phyloP scores from a whole-genome alignment of 345 rosid species.

The Citrus mangshanensis region DNA sequence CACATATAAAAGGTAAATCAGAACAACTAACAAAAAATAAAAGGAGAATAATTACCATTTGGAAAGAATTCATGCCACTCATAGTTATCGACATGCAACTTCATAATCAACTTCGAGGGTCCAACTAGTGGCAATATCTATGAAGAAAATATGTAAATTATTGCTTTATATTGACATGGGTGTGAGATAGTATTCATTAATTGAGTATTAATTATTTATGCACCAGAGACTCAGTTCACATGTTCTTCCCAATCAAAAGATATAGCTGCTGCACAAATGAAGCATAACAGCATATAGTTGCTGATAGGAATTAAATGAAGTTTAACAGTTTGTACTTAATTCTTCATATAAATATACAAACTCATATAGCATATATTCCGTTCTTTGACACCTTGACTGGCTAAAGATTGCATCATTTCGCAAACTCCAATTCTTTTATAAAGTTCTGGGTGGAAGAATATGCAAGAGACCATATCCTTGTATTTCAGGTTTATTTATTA shows the following conservation, averaged over 20 bases:
- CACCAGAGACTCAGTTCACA: neutral
- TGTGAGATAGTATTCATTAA: neutral
- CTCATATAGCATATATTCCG: neutral
- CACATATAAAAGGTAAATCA: neutral
- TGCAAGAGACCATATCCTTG: neutral
- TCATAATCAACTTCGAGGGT: constrained; percentile 82
- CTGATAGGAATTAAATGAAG: neutral
- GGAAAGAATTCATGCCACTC: constrained; percentile 96
- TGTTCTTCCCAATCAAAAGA: constrained; percentile 4
- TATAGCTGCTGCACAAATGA: neutral
- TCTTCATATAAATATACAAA: neutral
- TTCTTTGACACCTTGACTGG: constrained; percentile 3
- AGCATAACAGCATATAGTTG: neutral
- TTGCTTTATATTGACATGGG: neutral
- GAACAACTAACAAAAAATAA: neutral
- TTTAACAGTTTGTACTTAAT: neutral
- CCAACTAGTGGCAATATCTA: constrained; percentile 85
- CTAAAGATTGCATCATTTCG: neutral
- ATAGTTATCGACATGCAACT: constrained; percentile 51
- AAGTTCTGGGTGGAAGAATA: neutral
- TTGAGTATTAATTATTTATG: neutral
- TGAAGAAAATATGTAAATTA: constrained; percentile 20
- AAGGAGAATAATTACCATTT: constrained; percentile 40
- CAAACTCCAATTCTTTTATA: neutral
- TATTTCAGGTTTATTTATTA: neutral